Evolutionary conservation across 805 yeast genomes (phyloP).

Genomic region (Saccharomycopsis fodiens): DNA sequence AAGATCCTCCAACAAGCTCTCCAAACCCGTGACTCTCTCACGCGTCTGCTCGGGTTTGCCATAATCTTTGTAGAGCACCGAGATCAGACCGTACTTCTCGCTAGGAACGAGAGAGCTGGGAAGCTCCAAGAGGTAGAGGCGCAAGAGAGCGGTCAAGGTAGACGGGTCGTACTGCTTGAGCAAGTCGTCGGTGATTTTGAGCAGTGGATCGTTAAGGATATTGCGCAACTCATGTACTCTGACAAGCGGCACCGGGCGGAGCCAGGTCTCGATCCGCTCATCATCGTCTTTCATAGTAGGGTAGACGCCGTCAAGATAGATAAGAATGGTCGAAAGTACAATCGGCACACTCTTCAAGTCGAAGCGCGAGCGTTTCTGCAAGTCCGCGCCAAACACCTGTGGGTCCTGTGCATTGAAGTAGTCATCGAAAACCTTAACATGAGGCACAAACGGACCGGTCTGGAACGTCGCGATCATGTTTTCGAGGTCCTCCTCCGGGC

Average conservation of each 20-base stretch:
- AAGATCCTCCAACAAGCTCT: conserved; percentile 56
- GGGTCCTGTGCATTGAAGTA: conserved; percentile 58
- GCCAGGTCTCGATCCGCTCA: conserved; percentile 63
- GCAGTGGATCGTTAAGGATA: conserved; percentile 35
- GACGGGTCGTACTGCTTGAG: conserved; percentile 39
- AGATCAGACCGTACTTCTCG: conserved; percentile 57
- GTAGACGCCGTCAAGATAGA: conserved; percentile 60
- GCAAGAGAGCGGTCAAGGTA: conserved; percentile 58
- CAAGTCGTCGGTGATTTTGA: conserved; percentile 27
- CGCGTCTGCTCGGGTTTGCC: conserved; percentile 26
- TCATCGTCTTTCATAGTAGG: conserved; percentile 66
- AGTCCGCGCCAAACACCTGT: conserved; percentile 75
- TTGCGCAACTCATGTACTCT: conserved; percentile 56
- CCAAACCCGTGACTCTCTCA: conserved; percentile 52
- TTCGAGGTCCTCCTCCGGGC: conserved; percentile 61
- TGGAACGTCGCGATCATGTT: conserved; percentile 58
- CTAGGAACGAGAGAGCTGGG: conserved; percentile 71
- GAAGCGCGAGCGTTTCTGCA: conserved; percentile 60
- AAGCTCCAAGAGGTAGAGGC: conserved; percentile 67
- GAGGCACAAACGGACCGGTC: conserved; percentile 71
- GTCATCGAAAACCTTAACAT: conserved; percentile 67
- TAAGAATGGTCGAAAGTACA: conserved; percentile 53
- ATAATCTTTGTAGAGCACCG: conserved; percentile 53
- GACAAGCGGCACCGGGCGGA: conserved; percentile 51
- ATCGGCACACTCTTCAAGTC: conserved; percentile 70